Conservation (phyloP, 306 rosid genomes). For the Begonia masoniana region DNA sequence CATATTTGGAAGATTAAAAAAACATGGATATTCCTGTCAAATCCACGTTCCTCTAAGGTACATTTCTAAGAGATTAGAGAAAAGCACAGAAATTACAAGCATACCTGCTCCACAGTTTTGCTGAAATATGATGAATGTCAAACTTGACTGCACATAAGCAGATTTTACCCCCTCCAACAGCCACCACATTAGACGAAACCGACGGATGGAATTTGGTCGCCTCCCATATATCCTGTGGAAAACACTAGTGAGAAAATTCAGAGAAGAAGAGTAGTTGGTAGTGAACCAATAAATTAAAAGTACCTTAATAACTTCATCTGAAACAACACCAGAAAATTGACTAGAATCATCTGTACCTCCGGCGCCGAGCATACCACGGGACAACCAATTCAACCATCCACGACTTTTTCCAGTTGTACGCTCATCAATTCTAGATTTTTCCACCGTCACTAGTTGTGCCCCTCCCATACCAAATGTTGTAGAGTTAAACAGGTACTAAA, state of each 20-base stretch:
- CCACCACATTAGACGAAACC: conserved; percentile 30
- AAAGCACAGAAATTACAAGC: no score
- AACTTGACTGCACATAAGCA: conserved; percentile 42
- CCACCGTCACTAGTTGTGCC: conserved; percentile 22
- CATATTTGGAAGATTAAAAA: no score
- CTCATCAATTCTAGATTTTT: conserved; percentile 50
- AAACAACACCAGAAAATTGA: conserved; percentile 93
- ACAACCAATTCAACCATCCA: conserved; percentile 96
- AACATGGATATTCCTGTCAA: no score
- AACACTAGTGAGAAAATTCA: neutral
- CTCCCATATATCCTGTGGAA: conserved; percentile 66
- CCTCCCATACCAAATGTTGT: conserved; percentile 24
- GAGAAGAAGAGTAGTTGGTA: neutral
- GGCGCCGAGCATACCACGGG: conserved; percentile 98
- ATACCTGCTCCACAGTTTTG: conserved; percentile 56
- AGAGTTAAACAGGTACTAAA: conserved; percentile 29
- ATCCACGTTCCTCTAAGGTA: no score
- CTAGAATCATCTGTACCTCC: conserved; percentile 93
- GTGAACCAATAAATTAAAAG: conserved; percentile 6
- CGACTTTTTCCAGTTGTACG: conserved; percentile 38
- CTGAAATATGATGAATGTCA: conserved; percentile 46
- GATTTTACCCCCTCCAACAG: conserved; percentile 30
- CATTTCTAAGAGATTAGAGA: no score
- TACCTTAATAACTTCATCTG: conserved; percentile 88
- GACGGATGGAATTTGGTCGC: conserved; percentile 77